A percentile compares a stretch with the other conserved stretches of the same genome.
These are phyloP conservation scores for Thymus quinquecostatus DNA, from an alignment of 257 asterid species.

Conservation along the genomic window DNA sequence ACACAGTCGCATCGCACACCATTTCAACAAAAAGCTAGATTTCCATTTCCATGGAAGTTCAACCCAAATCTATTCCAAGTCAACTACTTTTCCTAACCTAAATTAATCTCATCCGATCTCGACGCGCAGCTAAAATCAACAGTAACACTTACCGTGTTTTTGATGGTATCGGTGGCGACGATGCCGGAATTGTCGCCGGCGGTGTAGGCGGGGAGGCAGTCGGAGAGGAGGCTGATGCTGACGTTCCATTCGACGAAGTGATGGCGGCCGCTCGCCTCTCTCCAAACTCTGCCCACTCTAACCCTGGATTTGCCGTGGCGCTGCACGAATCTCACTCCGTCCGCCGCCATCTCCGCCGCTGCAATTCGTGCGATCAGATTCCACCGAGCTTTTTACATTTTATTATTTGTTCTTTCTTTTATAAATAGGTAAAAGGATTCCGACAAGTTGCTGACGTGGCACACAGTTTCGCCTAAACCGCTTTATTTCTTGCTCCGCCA, in stretches of 20 bases:
- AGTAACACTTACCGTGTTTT: slow-evolving; percentile 66
- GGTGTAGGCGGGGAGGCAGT: slow-evolving; percentile 76
- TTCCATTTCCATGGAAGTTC: background rate
- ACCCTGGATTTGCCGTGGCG: slow-evolving; percentile 91
- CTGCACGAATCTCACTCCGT: slow-evolving; percentile 68
- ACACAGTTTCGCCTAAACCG: too few relatives aligned
- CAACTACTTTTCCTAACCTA: background rate
- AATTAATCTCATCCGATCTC: background rate
- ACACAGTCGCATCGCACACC: slow-evolving; percentile 7
- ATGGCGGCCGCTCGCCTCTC: slow-evolving; percentile 55
- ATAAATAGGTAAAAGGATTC: too few relatives aligned
- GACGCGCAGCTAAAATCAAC: background rate
- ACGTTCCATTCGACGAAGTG: slow-evolving; percentile 88
- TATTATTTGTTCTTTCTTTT: too few relatives aligned
- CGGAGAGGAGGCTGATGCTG: slow-evolving; percentile 84
- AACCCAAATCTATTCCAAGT: background rate
- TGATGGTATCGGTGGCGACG: slow-evolving; percentile 98
- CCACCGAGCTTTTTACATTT: too few relatives aligned
- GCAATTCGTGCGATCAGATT: background rate
- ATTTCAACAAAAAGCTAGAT: background rate
- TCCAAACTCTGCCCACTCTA: slow-evolving; percentile 88
- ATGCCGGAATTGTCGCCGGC: slow-evolving; percentile 65
- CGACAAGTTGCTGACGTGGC: background rate
- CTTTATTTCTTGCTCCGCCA: too few relatives aligned
- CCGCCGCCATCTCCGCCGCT: slow-evolving; percentile 27